Conservation (phyloP, 225 moss, liverwort and hornwort genomes). For the Physcomitrellopsis africana region DNA sequence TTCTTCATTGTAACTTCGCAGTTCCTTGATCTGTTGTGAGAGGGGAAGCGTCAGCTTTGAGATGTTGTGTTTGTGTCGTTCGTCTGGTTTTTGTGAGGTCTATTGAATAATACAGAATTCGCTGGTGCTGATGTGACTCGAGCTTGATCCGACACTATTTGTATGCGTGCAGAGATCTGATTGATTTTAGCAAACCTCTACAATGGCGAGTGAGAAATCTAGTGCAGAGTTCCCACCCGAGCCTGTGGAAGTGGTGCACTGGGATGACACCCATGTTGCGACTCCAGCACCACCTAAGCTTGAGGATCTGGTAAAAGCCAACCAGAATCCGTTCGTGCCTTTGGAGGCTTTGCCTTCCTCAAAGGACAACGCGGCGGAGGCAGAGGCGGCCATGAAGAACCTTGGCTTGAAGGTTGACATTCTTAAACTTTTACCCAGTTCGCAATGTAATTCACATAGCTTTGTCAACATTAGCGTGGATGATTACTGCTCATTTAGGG, state of each 20-base stretch:
- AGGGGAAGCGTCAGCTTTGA: no score
- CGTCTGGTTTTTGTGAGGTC: no score
- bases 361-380: background rate
- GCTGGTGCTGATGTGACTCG: no score
- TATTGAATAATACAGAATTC: no score
- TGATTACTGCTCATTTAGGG: no score
- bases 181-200: background rate
- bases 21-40: no score
- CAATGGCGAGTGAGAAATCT: slow-evolving; percentile 34
- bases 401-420: background rate
- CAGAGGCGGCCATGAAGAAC: background rate
- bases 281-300: slow-evolving; percentile 27
- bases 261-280: slow-evolving; percentile 25
- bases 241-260: slow-evolving; percentile 29
- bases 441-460: no score
- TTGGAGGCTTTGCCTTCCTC: slow-evolving; percentile 27
- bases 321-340: slow-evolving; percentile 33
- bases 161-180: background rate
- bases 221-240: slow-evolving; percentile 32
- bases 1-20: no score
- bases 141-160: no score
- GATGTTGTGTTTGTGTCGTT: no score
- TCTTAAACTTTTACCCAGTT: background rate
- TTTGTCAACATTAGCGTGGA: no score
- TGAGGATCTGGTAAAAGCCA: background rate